These are phyloP conservation scores for Physcomitrium patens DNA, from an alignment of 225 moss, liverwort and hornwort species.

Conservation along the genomic window DNA sequence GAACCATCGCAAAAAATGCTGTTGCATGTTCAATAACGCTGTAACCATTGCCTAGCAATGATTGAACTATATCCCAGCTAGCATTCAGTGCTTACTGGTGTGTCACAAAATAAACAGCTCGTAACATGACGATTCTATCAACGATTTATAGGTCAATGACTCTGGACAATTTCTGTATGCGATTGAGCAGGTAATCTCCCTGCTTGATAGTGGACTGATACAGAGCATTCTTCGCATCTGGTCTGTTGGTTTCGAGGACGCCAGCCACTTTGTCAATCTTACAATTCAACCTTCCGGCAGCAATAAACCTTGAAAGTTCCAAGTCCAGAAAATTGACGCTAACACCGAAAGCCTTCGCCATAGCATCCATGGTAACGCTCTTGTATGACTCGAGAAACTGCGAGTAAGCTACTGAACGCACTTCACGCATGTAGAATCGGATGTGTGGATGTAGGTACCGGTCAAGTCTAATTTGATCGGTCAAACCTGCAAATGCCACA, in stretches of 20 bases:
- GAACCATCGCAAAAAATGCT: neutral
- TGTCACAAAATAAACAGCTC: neutral
- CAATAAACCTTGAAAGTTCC: slow-evolving; percentile 73
- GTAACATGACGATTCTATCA: neutral
- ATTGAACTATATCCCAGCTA: neutral
- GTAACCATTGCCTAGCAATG: neutral
- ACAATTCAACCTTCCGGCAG: slow-evolving; percentile 72
- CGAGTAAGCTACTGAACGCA: slow-evolving; percentile 91
- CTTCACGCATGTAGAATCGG: slow-evolving; percentile 98
- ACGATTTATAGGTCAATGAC: slow-evolving; percentile 64
- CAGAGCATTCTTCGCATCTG: slow-evolving; percentile 77
- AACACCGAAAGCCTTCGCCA: slow-evolving; percentile 72
- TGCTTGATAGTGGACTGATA: slow-evolving; percentile 81
- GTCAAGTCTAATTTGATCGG: slow-evolving; percentile 87
- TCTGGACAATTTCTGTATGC: slow-evolving; percentile 78
- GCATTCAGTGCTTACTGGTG: neutral
- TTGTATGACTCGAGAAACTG: slow-evolving; percentile 99
- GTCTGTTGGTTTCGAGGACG: slow-evolving; percentile 68
- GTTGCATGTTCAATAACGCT: neutral
- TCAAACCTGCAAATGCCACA: slow-evolving; percentile 91
- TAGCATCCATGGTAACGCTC: slow-evolving; percentile 97
- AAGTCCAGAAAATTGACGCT: slow-evolving; percentile 68
- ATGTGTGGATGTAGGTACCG: slow-evolving; percentile 91
- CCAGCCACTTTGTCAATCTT: slow-evolving; percentile 84
- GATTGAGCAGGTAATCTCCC: slow-evolving; percentile 74